These are phyloP conservation scores for Clonostachys sp. DNA, from an alignment of 2,329 filamentous ascomycete species.

Conservation along the genomic window DNA sequence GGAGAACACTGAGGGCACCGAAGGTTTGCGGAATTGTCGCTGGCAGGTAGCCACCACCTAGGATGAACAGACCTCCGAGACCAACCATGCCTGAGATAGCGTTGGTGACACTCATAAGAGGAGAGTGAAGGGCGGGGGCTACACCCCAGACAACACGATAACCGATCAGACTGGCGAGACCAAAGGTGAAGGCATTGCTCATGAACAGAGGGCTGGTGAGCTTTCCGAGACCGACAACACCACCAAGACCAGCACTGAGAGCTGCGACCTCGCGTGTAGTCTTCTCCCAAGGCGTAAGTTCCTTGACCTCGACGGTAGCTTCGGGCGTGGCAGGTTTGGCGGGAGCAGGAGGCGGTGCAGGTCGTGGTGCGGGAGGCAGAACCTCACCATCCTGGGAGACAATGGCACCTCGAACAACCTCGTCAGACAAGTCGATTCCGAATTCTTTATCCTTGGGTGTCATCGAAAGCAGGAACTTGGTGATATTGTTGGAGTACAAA, in stretches of 20 bases:
- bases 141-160: slow-evolving; percentile 90
- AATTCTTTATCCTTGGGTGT: slow-evolving; percentile 72
- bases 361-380: slow-evolving; percentile 69
- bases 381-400: slow-evolving; percentile 76
- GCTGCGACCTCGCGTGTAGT: slow-evolving; percentile 69
- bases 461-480: slow-evolving; percentile 82
- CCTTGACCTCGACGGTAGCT: slow-evolving; percentile 46
- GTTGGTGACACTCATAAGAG: slow-evolving; percentile 90
- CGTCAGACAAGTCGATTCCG: slow-evolving; percentile 75
- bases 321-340: slow-evolving; percentile 36
- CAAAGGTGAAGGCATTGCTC: slow-evolving; percentile 81
- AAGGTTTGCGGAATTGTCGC: slow-evolving; percentile 75
- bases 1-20: slow-evolving; percentile 72
- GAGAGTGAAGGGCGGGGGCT: slow-evolving; percentile 76
- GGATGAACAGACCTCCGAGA: slow-evolving; percentile 81
- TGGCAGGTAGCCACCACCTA: slow-evolving; percentile 76
- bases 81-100: slow-evolving; percentile 92
- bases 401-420: slow-evolving; percentile 81
- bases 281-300: slow-evolving; percentile 78
- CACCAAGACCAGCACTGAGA: slow-evolving; percentile 74
- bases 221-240: slow-evolving; percentile 73
- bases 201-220: slow-evolving; percentile 81
- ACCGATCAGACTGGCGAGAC: slow-evolving; percentile 77
- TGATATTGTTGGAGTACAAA: slow-evolving; percentile 90
- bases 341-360: slow-evolving; percentile 51